Percentiles rank a stretch among this genome's conserved stretches.
Conservation (phyloP, 768 basidiomycete genomes). For the Pleurotus ostreatus region DNA sequence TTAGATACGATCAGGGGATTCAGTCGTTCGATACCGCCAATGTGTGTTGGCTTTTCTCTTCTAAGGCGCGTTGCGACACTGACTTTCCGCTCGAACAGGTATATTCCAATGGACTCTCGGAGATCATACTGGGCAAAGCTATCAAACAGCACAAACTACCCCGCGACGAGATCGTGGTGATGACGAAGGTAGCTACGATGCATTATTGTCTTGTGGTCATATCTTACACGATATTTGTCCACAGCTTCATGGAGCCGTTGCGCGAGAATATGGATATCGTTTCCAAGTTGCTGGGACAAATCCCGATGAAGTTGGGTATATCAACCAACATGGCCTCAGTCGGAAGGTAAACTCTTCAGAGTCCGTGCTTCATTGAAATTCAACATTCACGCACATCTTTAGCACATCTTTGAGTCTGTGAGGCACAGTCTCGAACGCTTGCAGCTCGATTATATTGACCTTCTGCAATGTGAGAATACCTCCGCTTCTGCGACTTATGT, state of each 20-base stretch:
- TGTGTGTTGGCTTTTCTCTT: constrained; percentile 15
- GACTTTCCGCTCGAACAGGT: constrained; percentile 27
- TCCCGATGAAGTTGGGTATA: constrained; percentile 41
- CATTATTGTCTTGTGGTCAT: neutral
- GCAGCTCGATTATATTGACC: constrained; percentile 56
- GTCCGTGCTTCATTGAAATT: neutral
- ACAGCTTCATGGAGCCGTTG: constrained; percentile 35
- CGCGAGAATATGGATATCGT: constrained; percentile 15
- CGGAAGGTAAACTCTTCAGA: constrained; percentile 31
- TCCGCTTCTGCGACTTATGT: neutral
- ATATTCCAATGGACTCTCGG: constrained; percentile 65
- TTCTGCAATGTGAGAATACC: constrained; percentile 42
- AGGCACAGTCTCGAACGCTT: constrained; percentile 47
- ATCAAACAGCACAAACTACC: constrained; percentile 65
- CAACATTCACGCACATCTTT: constrained; percentile 13
- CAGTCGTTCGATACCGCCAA: constrained; percentile 60
- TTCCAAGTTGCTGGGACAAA: constrained; percentile 11
- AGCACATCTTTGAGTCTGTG: constrained; percentile 54
- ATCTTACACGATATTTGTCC: neutral
- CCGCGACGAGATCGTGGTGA: constrained; percentile 72
- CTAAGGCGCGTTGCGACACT: neutral
- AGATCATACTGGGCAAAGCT: constrained; percentile 66
- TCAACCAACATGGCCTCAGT: constrained; percentile 36
- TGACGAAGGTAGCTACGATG: constrained; percentile 61
- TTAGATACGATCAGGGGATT: constrained; percentile 58